A percentile compares a stretch with the other conserved stretches of the same genome.
Conservation (phyloP, 192 early-diverging fungal genomes). For the Mortierella antarctica region DNA sequence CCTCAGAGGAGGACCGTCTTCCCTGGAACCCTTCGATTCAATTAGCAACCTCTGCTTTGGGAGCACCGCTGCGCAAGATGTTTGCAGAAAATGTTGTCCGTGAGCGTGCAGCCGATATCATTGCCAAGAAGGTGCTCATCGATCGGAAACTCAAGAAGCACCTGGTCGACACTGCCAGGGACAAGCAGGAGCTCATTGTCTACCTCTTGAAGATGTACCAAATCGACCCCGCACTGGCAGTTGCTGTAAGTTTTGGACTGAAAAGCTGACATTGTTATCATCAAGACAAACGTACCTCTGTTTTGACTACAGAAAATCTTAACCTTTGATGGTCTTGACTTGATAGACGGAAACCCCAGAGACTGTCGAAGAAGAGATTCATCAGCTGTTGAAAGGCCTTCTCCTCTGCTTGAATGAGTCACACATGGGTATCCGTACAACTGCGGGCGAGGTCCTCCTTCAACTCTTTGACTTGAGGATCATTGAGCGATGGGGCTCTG, state of each 20-base stretch:
- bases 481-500: constrained; percentile 84
- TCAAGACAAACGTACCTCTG: neutral
- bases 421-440: constrained; percentile 73
- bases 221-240: constrained; percentile 79
- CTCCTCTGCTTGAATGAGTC: constrained; percentile 80
- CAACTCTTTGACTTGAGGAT: constrained; percentile 77
- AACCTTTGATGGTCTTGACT: neutral
- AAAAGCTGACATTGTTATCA: neutral
- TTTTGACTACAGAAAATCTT: neutral
- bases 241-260: constrained; percentile 65
- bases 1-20: constrained; percentile 70
- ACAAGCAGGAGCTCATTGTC: constrained; percentile 84
- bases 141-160: constrained; percentile 58
- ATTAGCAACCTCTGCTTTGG: constrained; percentile 66
- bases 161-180: constrained; percentile 66
- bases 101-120: constrained; percentile 45
- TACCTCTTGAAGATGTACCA: constrained; percentile 81
- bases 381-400: constrained; percentile 77
- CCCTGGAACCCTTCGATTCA: constrained; percentile 78
- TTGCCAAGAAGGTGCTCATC: constrained; percentile 48
- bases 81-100: constrained; percentile 67
- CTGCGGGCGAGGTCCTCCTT: constrained; percentile 78
- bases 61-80: constrained; percentile 68
- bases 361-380: constrained; percentile 78
- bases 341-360: constrained; percentile 70